Conservation (phyloP, 164 flowering plant genomes). For the Sextonia rubra region DNA sequence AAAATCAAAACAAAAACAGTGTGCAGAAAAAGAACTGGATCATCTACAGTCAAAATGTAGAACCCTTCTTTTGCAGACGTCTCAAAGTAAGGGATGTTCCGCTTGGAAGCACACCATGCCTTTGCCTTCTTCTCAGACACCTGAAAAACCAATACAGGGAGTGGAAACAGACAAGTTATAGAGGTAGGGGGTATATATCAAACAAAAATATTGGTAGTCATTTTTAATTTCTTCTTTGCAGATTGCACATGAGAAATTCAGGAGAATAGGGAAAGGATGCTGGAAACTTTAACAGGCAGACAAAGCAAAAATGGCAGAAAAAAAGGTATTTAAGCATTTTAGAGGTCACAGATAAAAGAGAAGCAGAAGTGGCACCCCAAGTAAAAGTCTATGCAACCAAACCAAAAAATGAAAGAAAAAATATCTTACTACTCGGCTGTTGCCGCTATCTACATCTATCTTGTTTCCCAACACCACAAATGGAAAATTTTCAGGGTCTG, state of each 20-base stretch:
- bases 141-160: too few species aligned
- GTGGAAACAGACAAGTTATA: too few species aligned
- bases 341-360: neutral
- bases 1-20: too few species aligned
- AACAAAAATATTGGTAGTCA: neutral
- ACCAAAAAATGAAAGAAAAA: neutral
- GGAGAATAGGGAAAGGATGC: too few species aligned
- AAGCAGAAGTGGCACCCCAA: neutral
- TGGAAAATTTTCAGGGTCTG: slow-evolving; percentile 92
- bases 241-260: neutral
- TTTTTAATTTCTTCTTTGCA: neutral
- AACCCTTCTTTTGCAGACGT: too few species aligned
- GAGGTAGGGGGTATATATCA: too few species aligned
- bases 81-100: too few species aligned
- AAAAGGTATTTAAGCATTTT: neutral
- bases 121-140: too few species aligned
- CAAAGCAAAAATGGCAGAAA: neutral
- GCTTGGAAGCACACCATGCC: too few species aligned
- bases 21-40: too few species aligned
- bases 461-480: slow-evolving; percentile 92
- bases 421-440: slow-evolving; percentile 78
- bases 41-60: too few species aligned
- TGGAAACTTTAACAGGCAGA: neutral
- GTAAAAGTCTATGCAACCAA: neutral
- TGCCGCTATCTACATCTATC: slow-evolving; percentile 90